Conservation (phyloP, 257 asterid species). For the Galeopsis tetrahit region DNA sequence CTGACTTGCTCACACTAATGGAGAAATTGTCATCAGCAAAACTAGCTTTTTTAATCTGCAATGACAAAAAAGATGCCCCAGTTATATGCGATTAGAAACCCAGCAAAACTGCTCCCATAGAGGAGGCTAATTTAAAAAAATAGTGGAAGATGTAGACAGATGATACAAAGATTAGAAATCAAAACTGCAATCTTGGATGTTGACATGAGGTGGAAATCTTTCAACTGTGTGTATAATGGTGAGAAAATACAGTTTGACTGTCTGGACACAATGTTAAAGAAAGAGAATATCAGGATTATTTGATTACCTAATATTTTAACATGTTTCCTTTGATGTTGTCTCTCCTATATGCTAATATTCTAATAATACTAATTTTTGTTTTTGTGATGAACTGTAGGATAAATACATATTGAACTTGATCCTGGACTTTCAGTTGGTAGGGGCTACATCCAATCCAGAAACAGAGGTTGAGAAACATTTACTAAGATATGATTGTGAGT, state of each 20-base stretch:
- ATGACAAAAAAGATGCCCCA: conserved; percentile 26
- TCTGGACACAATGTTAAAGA: conserved; percentile 8
- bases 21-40: conserved; percentile 90
- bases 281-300: background rate
- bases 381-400: background rate
- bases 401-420: background rate
- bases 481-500: background rate
- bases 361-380: background rate
- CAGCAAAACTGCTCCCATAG: conserved; percentile 1
- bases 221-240: background rate
- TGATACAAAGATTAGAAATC: background rate
- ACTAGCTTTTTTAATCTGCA: conserved; percentile 86
- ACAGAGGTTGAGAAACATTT: background rate
- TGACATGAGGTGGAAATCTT: background rate
- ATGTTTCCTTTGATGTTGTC: conserved; percentile 1
- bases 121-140: background rate
- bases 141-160: conserved; percentile 3
- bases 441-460: conserved; percentile 19
- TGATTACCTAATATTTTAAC: background rate
- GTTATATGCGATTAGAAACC: conserved; percentile 30
- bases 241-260: background rate
- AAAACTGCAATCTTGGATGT: conserved; percentile 4
- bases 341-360: background rate
- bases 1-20: conserved; percentile 88
- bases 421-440: background rate